phyloP scores from a whole-genome alignment of 1,284 basidiomycete genomes.

The Xanthoconium separans region DNA sequence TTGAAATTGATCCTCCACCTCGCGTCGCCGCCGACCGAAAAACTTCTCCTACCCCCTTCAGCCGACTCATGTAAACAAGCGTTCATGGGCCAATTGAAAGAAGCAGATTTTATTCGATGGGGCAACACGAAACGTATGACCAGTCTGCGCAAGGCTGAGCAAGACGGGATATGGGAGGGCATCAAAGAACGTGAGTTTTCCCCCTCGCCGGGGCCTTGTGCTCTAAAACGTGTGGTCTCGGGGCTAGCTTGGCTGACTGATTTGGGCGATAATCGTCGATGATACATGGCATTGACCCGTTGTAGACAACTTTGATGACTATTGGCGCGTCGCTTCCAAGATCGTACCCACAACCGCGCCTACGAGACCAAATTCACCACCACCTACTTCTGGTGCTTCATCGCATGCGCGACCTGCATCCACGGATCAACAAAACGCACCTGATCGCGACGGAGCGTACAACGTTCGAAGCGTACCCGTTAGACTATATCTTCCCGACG shows the following conservation, averaged over 20 bases:
- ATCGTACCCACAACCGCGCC: conserved; percentile 69
- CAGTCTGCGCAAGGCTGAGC: conserved; percentile 80
- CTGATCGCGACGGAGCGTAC: conserved; percentile 75
- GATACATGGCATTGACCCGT: conserved; percentile 8
- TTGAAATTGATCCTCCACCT: conserved; percentile 83
- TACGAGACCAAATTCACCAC: conserved; percentile 51
- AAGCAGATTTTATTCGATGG: conserved; percentile 94
- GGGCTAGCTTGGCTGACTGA: conserved; percentile 23
- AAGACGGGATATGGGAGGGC: conserved; percentile 94
- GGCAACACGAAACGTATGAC: conserved; percentile 93
- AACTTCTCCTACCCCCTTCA: conserved; percentile 75
- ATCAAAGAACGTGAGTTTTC: conserved; percentile 76
- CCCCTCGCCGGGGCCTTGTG: conserved; percentile 14
- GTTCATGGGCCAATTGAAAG: conserved; percentile 93
- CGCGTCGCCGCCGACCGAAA: conserved; percentile 80
- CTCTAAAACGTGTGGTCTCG: conserved; percentile 19
- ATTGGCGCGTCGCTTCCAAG: conserved; percentile 88
- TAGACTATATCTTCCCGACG: conserved; percentile 88
- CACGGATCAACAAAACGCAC: conserved; percentile 56
- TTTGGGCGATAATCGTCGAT: conserved; percentile 18
- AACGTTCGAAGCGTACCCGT: conserved; percentile 85
- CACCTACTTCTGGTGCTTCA: conserved; percentile 49
- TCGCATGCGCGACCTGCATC: conserved; percentile 67
- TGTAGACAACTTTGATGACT: conserved; percentile 91
- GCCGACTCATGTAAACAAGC: conserved; percentile 84